Percentiles rank a stretch among this genome's conserved stretches.
phyloP scores from a whole-genome alignment of 2,329 filamentous ascomycete species.

The Epichloe scottii region DNA sequence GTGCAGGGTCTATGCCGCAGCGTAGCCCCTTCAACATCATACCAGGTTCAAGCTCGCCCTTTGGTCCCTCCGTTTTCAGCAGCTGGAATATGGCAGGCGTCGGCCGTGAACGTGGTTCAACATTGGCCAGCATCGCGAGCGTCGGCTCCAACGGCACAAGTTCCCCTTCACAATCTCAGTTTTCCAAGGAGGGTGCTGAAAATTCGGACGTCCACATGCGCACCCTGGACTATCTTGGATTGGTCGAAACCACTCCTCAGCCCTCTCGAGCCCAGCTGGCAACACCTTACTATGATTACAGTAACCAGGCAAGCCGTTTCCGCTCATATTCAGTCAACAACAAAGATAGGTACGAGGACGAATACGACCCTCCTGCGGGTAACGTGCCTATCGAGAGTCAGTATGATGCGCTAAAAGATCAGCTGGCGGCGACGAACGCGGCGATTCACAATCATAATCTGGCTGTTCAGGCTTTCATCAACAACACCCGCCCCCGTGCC shows the following conservation, averaged over 20 bases:
- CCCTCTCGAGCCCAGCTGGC: conserved; percentile 61
- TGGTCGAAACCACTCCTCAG: conserved; percentile 89
- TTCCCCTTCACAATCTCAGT: conserved; percentile 76
- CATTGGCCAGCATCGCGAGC: conserved; percentile 70
- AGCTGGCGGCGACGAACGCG: conserved; percentile 50
- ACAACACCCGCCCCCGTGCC: conserved; percentile 75
- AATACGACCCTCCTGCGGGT: conserved; percentile 44
- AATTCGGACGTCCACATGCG: conserved; percentile 81
- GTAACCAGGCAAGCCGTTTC: conserved; percentile 75
- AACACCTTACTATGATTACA: conserved; percentile 62
- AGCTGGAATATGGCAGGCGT: conserved; percentile 60
- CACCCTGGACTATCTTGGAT: conserved; percentile 87
- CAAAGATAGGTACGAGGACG: conserved; percentile 90
- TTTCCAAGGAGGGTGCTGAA: conserved; percentile 70
- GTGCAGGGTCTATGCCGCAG: conserved; percentile 91
- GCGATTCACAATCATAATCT: conserved; percentile 85
- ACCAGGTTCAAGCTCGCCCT: conserved; percentile 50
- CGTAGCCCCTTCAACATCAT: conserved; percentile 54
- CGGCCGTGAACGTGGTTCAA: conserved; percentile 72
- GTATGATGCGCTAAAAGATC: conserved; percentile 50
- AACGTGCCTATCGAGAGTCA: conserved; percentile 37
- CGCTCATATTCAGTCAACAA: conserved; percentile 98
- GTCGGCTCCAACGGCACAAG: conserved; percentile 82
- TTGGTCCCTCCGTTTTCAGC: conserved; percentile 83
- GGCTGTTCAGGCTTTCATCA: conserved; percentile 84